A percentile compares a stretch with the other conserved stretches of the same genome.
phyloP scores from a whole-genome alignment of 208 protist genomes.

The Wallacemonas sp. region DNA sequence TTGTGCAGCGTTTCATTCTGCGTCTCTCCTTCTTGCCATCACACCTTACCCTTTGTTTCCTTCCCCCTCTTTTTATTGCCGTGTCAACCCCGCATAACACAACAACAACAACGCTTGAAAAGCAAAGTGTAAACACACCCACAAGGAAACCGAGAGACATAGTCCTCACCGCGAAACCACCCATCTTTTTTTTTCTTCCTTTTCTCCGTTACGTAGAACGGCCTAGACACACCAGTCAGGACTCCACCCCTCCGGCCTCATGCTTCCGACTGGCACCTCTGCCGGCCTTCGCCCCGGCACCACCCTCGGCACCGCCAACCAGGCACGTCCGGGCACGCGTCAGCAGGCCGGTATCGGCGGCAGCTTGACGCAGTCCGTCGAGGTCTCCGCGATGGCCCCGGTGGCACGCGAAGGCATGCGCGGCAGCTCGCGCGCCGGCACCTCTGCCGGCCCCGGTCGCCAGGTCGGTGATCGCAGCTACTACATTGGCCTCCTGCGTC shows the following conservation, averaged over 20 bases:
- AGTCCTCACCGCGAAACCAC: too few species aligned
- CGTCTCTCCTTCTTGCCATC: too few species aligned
- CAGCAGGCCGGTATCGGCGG: slow-evolving; percentile 77
- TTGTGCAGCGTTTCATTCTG: too few species aligned
- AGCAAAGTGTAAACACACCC: too few species aligned
- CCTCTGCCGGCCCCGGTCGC: slow-evolving; percentile 74
- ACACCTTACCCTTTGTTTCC: neutral
- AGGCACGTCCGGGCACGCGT: slow-evolving; percentile 54
- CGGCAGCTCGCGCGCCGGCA: slow-evolving; percentile 63
- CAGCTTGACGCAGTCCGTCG: slow-evolving; percentile 80
- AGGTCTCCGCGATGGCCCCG: slow-evolving; percentile 62
- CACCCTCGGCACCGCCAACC: slow-evolving; percentile 70
- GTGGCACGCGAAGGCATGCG: slow-evolving; percentile 87
- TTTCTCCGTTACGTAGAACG: neutral
- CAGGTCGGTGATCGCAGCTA: slow-evolving; percentile 92
- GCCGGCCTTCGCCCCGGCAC: slow-evolving; percentile 67
- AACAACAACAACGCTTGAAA: too few species aligned
- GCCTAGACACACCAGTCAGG: neutral
- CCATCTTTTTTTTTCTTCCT: neutral
- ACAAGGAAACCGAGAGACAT: too few species aligned
- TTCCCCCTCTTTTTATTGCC: neutral
- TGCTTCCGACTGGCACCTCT: slow-evolving; percentile 26
- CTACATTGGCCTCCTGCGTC: slow-evolving; percentile 87
- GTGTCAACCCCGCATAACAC: too few species aligned
- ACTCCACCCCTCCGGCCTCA: neutral